These are phyloP conservation scores for Sugiyamaella marilandica DNA, from an alignment of 805 yeast species.

Conservation along the genomic window DNA sequence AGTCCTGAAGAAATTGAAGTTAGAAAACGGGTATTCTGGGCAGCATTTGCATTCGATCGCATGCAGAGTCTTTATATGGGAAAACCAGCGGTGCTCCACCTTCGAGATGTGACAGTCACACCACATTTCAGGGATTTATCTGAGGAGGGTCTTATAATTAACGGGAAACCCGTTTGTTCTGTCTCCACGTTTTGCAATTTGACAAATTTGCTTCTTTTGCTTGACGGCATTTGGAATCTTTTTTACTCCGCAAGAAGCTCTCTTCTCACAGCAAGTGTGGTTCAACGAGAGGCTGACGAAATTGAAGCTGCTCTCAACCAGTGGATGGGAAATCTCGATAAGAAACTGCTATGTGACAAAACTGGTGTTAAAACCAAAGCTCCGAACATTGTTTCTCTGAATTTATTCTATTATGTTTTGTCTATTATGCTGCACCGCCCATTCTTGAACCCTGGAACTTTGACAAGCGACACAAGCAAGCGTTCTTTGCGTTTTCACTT, in stretches of 20 bases:
- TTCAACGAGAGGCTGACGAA: conserved; percentile 3
- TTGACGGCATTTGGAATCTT: conserved; percentile 8
- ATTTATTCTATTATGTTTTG: conserved; percentile 2
- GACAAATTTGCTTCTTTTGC: conserved; percentile 3
- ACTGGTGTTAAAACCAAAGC: not conserved
- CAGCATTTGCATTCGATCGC: conserved; percentile 41
- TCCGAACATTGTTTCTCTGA: conserved; percentile 7
- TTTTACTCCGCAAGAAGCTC: conserved; percentile 10
- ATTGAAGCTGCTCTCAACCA: not conserved
- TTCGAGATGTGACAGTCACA: conserved; percentile 3
- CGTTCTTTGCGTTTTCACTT: not conserved
- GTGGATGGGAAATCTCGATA: conserved; percentile 3
- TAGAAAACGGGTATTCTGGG: conserved; percentile 40
- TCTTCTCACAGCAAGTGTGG: not conserved
- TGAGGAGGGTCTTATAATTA: conserved; percentile 5
- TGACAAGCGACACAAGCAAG: not conserved
- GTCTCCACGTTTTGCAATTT: conserved; percentile 9
- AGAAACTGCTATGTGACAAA: not conserved
- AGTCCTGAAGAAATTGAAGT: conserved; percentile 16
- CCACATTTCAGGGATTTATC: conserved; percentile 9
- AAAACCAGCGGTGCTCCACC: conserved; percentile 29
- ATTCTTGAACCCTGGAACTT: not conserved
- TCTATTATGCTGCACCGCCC: conserved; percentile 8
- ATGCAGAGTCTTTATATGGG: conserved; percentile 43
- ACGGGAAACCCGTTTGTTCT: conserved; percentile 1